Evolutionary conservation across 2,329 filamentous ascomycete species (phyloP).

Genomic region (Didymella keratinophila): DNA sequence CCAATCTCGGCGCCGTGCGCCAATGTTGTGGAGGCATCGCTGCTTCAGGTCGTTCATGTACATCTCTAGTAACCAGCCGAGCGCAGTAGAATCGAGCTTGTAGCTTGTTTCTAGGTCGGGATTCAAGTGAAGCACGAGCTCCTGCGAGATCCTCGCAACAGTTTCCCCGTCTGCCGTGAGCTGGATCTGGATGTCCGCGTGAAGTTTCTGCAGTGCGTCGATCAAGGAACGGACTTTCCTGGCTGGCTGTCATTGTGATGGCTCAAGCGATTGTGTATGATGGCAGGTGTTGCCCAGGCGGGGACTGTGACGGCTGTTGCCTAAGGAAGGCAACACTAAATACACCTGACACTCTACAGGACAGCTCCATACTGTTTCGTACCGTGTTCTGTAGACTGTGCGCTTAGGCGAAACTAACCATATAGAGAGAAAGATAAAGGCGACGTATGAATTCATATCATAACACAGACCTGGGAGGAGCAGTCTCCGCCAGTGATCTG

Average conservation of each 20-base stretch:
- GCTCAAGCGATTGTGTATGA: background rate
- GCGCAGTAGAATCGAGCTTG: background rate
- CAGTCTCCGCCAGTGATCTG: background rate
- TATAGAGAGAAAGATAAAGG: background rate
- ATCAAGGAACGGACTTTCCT: background rate
- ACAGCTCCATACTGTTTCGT: background rate
- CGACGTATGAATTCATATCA: too few species aligned
- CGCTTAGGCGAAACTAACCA: background rate
- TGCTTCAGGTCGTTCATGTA: background rate
- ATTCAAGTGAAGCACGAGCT: background rate
- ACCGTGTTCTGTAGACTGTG: background rate
- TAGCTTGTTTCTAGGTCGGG: background rate
- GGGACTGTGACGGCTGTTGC: background rate
- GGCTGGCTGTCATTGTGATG: background rate
- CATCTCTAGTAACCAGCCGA: background rate
- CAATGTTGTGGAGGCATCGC: background rate
- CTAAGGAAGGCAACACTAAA: background rate
- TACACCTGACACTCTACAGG: background rate
- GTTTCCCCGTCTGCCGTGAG: background rate
- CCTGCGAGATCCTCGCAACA: background rate
- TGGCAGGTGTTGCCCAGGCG: too few species aligned
- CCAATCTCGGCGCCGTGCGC: background rate
- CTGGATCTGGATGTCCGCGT: background rate
- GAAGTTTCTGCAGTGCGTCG: background rate
- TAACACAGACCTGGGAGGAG: too few species aligned